Evolutionary conservation across 768 basidiomycete species (phyloP).

Genomic region (Russula griseocarnosa): DNA sequence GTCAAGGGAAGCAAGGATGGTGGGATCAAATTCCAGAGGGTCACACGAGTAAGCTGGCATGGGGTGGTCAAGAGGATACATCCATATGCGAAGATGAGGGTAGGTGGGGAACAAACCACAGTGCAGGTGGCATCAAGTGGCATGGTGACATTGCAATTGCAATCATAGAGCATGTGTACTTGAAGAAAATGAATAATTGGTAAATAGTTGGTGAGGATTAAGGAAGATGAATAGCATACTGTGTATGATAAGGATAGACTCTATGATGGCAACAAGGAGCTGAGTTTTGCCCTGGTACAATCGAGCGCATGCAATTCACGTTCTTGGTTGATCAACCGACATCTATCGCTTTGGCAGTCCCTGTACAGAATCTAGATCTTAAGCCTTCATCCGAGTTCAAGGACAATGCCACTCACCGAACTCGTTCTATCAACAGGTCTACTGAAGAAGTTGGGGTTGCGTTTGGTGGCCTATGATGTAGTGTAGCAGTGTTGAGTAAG

Average conservation of each 20-base stretch:
- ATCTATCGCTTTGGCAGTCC: too few species aligned
- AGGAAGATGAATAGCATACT: slow-evolving; percentile 25
- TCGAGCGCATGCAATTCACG: too few species aligned
- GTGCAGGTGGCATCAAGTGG: slow-evolving; percentile 10
- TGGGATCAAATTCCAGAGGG: slow-evolving; percentile 18
- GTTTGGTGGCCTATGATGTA: too few species aligned
- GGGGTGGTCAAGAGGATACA: neutral
- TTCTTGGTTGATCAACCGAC: too few species aligned
- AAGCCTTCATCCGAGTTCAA: too few species aligned
- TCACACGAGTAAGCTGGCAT: slow-evolving; percentile 21
- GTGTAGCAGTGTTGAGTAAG: too few species aligned
- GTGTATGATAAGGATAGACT: slow-evolving; percentile 31
- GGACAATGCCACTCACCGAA: too few species aligned
- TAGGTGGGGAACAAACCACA: too few species aligned
- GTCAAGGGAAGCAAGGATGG: slow-evolving; percentile 18
- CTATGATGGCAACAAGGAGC: slow-evolving; percentile 26
- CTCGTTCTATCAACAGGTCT: too few species aligned
- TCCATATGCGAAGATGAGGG: slow-evolving; percentile 25
- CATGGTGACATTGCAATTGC: slow-evolving; percentile 13
- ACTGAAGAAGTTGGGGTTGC: too few species aligned
- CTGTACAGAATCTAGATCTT: too few species aligned
- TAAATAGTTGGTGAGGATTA: neutral
- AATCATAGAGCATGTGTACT: slow-evolving; percentile 27
- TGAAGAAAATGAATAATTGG: neutral
- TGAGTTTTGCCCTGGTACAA: too few species aligned